phyloP scores from a whole-genome alignment of 257 asterid genomes.

The Gynochthodes officinalis region DNA sequence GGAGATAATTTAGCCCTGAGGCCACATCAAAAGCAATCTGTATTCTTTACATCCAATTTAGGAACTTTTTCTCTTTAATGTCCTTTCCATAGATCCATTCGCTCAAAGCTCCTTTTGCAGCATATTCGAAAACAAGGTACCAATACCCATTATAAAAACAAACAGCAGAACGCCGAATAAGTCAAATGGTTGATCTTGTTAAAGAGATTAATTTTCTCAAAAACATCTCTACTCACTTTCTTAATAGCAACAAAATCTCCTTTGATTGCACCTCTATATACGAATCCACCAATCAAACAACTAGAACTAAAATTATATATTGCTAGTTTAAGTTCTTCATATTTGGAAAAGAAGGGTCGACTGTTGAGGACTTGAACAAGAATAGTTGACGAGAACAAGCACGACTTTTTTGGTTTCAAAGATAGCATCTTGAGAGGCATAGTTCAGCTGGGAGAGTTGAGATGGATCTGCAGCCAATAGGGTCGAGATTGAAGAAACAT shows the following conservation, averaged over 20 bases:
- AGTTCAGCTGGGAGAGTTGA: constrained; percentile 52
- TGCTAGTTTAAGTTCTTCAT: too few species aligned
- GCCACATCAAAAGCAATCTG: constrained; percentile 71
- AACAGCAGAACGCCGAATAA: constrained; percentile 74
- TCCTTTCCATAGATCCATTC: constrained; percentile 42
- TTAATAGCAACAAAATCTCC: constrained; percentile 90
- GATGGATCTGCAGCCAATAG: constrained; percentile 35
- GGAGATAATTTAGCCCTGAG: constrained; percentile 77
- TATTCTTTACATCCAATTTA: constrained; percentile 58
- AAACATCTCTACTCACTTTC: constrained; percentile 72
- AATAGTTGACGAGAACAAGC: constrained; percentile 65
- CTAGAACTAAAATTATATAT: constrained; percentile 52
- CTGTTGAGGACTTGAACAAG: constrained; percentile 57
- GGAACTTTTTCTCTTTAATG: constrained; percentile 11
- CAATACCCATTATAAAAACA: constrained; percentile 65
- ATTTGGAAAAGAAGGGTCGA: constrained; percentile 51
- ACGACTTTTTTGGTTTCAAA: constrained; percentile 34
- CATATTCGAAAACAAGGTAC: constrained; percentile 86
- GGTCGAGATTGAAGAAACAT: too few species aligned
- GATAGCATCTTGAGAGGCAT: constrained; percentile 29
- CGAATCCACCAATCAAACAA: constrained; percentile 56
- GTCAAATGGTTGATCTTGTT: constrained; percentile 85
- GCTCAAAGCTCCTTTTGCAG: constrained; percentile 55
- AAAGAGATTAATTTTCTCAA: constrained; percentile 57
- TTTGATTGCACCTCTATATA: constrained; percentile 62